These are phyloP conservation scores for Fusarium sambucinum DNA, from an alignment of 2,329 filamentous ascomycete species.

Conservation along the genomic window DNA sequence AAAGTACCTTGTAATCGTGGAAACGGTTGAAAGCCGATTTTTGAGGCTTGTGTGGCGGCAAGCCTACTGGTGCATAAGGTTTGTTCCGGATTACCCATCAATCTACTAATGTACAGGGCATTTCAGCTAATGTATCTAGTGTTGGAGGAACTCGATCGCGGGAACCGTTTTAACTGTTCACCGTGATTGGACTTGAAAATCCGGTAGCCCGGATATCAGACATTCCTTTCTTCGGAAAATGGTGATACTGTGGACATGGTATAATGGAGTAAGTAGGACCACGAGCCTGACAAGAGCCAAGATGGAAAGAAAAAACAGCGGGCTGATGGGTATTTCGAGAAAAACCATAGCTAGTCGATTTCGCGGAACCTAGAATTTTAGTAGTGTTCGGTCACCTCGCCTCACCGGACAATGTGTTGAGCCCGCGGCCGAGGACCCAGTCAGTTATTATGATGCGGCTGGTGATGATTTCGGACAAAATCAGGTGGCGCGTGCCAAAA, in stretches of 20 bases:
- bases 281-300: not conserved
- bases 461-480: constrained; percentile 38
- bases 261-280: constrained; percentile 10
- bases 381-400: not conserved
- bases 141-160: not conserved
- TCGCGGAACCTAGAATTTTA: not conserved
- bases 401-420: constrained; percentile 19
- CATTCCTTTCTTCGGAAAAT: constrained; percentile 7
- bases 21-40: constrained; percentile 10
- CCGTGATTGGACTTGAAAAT: constrained; percentile 17
- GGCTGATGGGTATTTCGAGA: constrained; percentile 27
- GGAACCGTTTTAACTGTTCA: not conserved
- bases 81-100: not conserved
- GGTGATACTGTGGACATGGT: constrained; percentile 1
- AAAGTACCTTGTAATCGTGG: not conserved
- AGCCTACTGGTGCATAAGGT: constrained; percentile 12
- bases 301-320: not conserved
- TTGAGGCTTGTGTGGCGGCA: constrained; percentile 7
- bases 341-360: not conserved
- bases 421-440: constrained; percentile 18
- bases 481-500: constrained; percentile 29
- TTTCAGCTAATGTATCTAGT: not conserved
- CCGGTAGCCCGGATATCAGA: constrained; percentile 11
- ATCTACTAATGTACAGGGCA: not conserved
- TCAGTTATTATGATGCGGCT: constrained; percentile 11